Percentiles rank a stretch among this genome's conserved stretches.
These are phyloP conservation scores for Micromonas commoda DNA, from an alignment of 139 green algal genomes.

Conservation along the genomic window DNA sequence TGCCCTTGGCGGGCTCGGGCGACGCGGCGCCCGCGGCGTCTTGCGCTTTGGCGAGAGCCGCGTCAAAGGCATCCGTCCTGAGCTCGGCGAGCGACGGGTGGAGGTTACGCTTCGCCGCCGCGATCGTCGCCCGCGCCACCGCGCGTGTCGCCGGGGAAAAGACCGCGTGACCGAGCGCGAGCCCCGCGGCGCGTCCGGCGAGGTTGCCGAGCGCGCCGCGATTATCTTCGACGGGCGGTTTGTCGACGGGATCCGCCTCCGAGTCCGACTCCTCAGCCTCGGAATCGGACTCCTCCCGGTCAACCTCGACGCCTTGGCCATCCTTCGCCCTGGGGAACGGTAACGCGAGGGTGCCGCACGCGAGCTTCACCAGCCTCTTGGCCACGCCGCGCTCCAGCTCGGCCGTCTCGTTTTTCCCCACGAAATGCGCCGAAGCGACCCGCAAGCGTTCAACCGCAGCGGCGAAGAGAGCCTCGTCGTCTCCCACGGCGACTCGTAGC, in stretches of 20 bases:
- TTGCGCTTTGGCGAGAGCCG: background rate
- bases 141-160: background rate
- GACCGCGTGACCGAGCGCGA: background rate
- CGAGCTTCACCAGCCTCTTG: background rate
- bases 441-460: background rate
- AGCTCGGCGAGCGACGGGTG: background rate
- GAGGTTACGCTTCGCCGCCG: background rate
- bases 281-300: background rate
- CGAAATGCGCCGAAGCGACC: background rate
- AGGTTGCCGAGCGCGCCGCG: background rate
- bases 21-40: too few species aligned
- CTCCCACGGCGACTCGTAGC: background rate
- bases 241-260: too few species aligned
- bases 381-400: constrained; percentile 2
- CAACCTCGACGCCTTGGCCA: too few species aligned
- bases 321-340: too few species aligned
- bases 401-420: background rate
- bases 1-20: too few species aligned
- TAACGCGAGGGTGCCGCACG: background rate
- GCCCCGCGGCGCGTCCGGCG: constrained; percentile 2
- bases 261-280: background rate
- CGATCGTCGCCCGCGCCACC: background rate
- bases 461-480: background rate
- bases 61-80: background rate
- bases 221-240: too few species aligned